Base-by-base conservation (phyloP, 768 basidiomycete species). In the Tulasnella sp. region DNA sequence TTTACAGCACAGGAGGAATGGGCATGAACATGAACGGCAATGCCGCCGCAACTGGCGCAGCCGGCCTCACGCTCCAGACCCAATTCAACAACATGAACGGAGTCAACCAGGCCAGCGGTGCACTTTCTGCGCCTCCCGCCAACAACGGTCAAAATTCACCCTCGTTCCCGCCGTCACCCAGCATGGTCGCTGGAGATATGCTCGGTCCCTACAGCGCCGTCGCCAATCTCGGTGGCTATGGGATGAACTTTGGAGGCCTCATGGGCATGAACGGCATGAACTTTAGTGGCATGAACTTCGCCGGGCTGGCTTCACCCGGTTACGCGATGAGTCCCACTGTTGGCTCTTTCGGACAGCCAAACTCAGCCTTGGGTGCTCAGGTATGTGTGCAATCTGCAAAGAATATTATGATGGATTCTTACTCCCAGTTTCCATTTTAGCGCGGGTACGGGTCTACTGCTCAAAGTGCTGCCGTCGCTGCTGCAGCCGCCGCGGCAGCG, bases 401-500 rank as follows among this genome's bases (percentile, higher is more conserved):
- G n/a, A n/a, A n/a, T n/a, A n/a, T n/a, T n/a, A n/a, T n/a, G n/a
- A n/a, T n/a, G n/a, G n/a, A n/a, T n/a, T n/a, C n/a, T n/a, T n/a
- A n/a, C n/a, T n/a, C 54, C 42, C 54, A 34, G 25, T 21, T 56
- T 27, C n/a, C n/a, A 7, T 27, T 12, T 12, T 59, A 59, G 57
- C 48, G 57, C 31, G 57, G 46, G 12, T 59, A 59, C 22, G 46
- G 46, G 15, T 31, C 45, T 17, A 59, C 54, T n/a, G 54, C 54
- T 10, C 54, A 56, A 56, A 51, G 25, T 49, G 57, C 57, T 31
- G 57, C 57, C 38, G 87, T 85, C 7, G 87, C 89, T 19, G 84
- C 82, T 3, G 87, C 85, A 45, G 81, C 79, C 2, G 89, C 83
- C 34, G 82, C 85, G 0, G 80, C 85, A 2, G 79, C 79, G 34